These are phyloP conservation scores for Monosporascus sp. DNA, from an alignment of 2,329 filamentous ascomycete species.

Conservation along the genomic window DNA sequence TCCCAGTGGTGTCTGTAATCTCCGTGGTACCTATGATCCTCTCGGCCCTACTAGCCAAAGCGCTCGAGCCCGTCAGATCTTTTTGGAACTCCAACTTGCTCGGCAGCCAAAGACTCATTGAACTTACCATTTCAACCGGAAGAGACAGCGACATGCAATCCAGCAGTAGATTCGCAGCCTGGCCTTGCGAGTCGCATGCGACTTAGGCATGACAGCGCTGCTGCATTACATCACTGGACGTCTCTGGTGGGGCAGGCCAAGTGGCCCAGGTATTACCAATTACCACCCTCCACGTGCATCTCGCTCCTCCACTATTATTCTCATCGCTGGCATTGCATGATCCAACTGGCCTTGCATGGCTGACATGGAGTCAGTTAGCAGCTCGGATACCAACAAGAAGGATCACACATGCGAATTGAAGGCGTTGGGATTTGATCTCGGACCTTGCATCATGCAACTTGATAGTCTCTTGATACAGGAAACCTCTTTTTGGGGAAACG, in stretches of 20 bases:
- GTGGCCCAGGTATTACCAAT: neutral
- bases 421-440: neutral
- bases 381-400: no score
- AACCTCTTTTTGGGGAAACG: no score
- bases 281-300: neutral
- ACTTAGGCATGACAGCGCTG: neutral
- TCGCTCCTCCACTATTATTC: no score
- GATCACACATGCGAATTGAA: neutral
- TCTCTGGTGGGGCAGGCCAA: neutral
- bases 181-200: neutral
- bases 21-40: neutral
- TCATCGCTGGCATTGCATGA: neutral
- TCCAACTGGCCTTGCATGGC: no score
- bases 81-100: neutral
- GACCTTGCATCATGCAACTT: neutral
- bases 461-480: no score
- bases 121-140: no score
- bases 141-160: no score
- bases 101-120: no score
- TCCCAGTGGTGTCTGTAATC: neutral
- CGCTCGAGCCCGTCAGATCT: neutral
- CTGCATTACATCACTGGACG: neutral
- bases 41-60: neutral
- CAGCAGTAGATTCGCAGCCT: no score
- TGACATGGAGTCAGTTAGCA: no score